A percentile compares a stretch with the other conserved stretches of the same genome.
phyloP scores from a whole-genome alignment of 106 monocot species.

The Dioscorea alata region DNA sequence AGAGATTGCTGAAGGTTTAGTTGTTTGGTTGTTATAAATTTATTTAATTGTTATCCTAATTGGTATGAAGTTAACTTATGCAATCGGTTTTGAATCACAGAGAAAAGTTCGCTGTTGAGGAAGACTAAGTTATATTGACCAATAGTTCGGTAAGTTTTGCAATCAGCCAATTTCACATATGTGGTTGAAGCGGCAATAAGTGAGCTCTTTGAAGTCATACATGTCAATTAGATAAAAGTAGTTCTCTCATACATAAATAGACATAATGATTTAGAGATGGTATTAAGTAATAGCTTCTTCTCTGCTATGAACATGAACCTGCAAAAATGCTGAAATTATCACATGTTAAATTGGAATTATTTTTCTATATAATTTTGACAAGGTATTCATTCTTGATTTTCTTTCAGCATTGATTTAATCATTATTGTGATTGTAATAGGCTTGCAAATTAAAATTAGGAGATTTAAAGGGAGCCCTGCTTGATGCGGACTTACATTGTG shows the following conservation, averaged over 20 bases:
- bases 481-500: conserved; percentile 80
- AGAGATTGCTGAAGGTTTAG: conserved; percentile 36
- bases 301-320: neutral
- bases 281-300: neutral
- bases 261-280: neutral
- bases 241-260: neutral
- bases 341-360: neutral
- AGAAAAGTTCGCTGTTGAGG: conserved; percentile 31
- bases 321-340: neutral
- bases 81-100: neutral
- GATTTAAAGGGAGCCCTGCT: conserved; percentile 69
- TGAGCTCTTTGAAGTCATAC: neutral
- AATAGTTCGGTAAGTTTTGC: conserved; percentile 40
- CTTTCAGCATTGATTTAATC: too few species aligned
- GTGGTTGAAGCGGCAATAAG: neutral
- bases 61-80: neutral
- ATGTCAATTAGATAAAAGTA: neutral
- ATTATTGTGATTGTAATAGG: conserved; percentile 18
- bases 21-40: neutral
- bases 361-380: neutral
- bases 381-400: too few species aligned
- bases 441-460: conserved; percentile 80
- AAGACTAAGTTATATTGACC: conserved; percentile 40
- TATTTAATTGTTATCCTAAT: neutral
- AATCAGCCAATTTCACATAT: neutral